Evolutionary conservation across 257 asterid genomes (phyloP), one percentile per base, ranked within the genome.

Genomic region (Primulina tabacum): DNA sequence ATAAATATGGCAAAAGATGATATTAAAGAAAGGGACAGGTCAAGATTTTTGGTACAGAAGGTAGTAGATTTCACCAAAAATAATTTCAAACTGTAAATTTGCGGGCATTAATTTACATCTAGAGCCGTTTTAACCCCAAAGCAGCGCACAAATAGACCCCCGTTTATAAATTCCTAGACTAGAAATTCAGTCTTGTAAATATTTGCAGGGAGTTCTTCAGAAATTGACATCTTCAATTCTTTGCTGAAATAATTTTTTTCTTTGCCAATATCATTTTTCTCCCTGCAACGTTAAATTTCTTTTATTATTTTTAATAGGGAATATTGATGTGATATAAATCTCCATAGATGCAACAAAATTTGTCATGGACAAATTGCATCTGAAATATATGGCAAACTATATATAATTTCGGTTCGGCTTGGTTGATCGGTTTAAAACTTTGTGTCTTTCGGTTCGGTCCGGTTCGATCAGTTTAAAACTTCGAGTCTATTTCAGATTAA

Each of bases 51-150:
- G 76, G 77, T 77, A 79, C 77, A 78, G 72, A 80, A 66, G 71
- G 28, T 82, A 75, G 82, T 62, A 63, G 2, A 33, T 28, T 30
- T 52, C 60, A 75, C 62, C 28, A 24, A 38, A 50, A 74, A 53
- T 43, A 57, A 14, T 50, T 63, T 38, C 57, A 82, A 78, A 58
- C 72, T 80, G 92, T 84, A 80, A 83, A 80, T 84, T 77, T 75
- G 75, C 76, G 74, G 78, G 69, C 76, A 62, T 68, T 66, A 59
- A 75, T 74, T 58, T 70, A 43, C 16, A 71, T 77, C 62, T 60
- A 71, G 73, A 61, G 33, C 71, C 56, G 26, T 65, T 70, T 40
- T 47, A 57, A 64, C 56, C 68, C 21, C 62, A 30, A 64, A 47
- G 20, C 18, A 62, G 68, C 50, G 67, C 63, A 67, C 52, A 73